Evolutionary conservation across 805 yeast species (phyloP).

Genomic region (Kluyveromyces lactis): DNA sequence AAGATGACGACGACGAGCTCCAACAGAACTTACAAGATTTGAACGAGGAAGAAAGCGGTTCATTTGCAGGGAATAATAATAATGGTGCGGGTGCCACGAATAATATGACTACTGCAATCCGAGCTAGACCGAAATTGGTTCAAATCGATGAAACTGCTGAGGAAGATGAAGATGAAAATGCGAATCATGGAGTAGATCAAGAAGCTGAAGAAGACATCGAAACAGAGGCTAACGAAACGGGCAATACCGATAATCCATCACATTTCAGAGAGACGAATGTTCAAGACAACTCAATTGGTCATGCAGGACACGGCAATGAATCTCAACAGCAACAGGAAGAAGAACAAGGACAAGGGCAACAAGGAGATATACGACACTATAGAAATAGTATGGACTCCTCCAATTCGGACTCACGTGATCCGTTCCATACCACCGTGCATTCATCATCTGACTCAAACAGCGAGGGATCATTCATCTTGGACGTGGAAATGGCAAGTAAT

Average conservation of each 20-base stretch:
- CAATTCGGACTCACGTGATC: conserved; percentile 1
- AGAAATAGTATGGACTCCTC: neutral
- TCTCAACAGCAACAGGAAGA: conserved; percentile 8
- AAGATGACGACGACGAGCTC: conserved; percentile 16
- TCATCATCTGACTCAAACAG: conserved; percentile 9
- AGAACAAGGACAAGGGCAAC: conserved; percentile 9
- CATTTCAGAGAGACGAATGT: too few species aligned
- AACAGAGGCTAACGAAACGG: neutral
- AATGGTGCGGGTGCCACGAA: conserved; percentile 1
- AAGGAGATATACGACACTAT: neutral
- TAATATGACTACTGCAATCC: conserved; percentile 55
- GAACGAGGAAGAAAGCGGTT: neutral
- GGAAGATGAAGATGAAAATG: conserved; percentile 12
- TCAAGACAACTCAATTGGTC: conserved; percentile 1
- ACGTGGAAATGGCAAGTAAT: conserved; percentile 18
- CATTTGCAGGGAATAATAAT: conserved; percentile 38
- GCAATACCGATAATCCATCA: neutral
- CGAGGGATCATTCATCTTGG: conserved; percentile 25
- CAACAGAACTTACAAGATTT: neutral
- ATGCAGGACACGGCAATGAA: conserved; percentile 8
- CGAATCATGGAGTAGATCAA: neutral
- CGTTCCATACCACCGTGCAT: neutral
- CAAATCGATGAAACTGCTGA: conserved; percentile 19
- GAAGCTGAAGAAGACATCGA: neutral
- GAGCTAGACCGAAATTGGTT: conserved; percentile 65